A percentile compares a stretch with the other conserved stretches of the same genome.
These are phyloP conservation scores for Sporothrix brunneoviolacea DNA, from an alignment of 2,329 filamentous ascomycete genomes.

Conservation along the genomic window DNA sequence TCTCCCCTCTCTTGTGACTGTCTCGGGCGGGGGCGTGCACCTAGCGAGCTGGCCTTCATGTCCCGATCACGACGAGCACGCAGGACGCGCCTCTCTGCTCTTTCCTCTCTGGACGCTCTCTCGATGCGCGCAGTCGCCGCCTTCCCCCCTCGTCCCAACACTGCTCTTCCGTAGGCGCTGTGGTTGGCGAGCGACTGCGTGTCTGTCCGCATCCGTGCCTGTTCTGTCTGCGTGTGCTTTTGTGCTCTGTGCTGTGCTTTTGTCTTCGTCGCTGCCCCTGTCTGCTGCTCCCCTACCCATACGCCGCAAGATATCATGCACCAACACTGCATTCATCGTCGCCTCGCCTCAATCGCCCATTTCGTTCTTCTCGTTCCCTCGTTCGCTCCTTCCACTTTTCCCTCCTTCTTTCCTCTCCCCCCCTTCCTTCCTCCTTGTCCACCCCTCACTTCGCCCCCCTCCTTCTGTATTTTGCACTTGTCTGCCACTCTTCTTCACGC, in stretches of 20 bases:
- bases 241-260: not conserved
- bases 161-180: not conserved
- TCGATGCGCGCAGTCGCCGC: too few species aligned
- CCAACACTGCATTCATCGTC: too few species aligned
- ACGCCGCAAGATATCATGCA: too few species aligned
- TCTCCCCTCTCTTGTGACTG: conserved; percentile 1
- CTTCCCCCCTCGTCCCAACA: not conserved
- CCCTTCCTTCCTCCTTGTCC: too few species aligned
- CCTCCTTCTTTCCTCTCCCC: not conserved
- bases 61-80: not conserved
- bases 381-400: conserved; percentile 2
- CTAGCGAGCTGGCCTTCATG: not conserved
- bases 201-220: not conserved
- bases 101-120: too few species aligned
- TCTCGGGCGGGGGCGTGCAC: not conserved
- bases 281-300: too few species aligned
- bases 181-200: not conserved
- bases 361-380: not conserved
- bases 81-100: not conserved
- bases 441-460: too few species aligned
- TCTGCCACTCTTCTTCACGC: too few species aligned
- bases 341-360: too few species aligned
- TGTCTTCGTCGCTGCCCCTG: too few species aligned
- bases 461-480: too few species aligned
- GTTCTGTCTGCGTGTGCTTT: not conserved